Conservation (phyloP, 345 rosid genomes). For the Pistacia atlantica region DNA sequence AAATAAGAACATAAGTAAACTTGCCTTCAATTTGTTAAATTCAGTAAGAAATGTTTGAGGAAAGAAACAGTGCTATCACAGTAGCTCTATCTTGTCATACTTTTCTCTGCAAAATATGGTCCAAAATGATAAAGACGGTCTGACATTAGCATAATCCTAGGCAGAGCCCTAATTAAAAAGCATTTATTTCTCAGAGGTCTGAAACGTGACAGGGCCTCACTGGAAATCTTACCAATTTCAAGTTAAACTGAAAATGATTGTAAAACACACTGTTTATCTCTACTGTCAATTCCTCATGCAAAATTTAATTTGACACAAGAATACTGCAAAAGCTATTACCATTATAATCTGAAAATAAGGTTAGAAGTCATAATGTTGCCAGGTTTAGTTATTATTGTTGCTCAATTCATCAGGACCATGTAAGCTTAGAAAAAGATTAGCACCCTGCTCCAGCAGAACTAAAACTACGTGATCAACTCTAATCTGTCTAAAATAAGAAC, state of each 20-base stretch:
- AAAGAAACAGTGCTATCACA: constrained; percentile 7
- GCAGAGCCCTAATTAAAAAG: not conserved
- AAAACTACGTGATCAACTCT: not conserved
- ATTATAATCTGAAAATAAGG: not conserved
- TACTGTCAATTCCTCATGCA: not conserved
- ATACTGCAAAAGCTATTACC: not conserved
- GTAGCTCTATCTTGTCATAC: not conserved
- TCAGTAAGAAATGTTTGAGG: constrained; percentile 5
- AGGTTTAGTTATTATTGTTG: not conserved
- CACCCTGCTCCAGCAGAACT: not conserved
- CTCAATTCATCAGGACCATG: not conserved
- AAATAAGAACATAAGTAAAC: constrained; percentile 5
- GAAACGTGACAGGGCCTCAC: not conserved
- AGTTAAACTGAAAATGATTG: not conserved
- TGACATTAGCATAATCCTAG: not conserved
- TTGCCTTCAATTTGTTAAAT: constrained; percentile 5
- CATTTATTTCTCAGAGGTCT: not conserved
- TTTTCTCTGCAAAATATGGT: not conserved
- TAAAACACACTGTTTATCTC: not conserved
- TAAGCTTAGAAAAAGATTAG: not conserved
- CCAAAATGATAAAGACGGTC: not conserved
- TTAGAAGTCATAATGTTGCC: not conserved
- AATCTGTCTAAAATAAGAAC: not conserved
- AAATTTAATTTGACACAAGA: not conserved
- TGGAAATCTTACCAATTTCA: not conserved